Base-by-base conservation (phyloP, 2,329 filamentous ascomycete species). In the Pseudogymnoascus sp. region DNA sequence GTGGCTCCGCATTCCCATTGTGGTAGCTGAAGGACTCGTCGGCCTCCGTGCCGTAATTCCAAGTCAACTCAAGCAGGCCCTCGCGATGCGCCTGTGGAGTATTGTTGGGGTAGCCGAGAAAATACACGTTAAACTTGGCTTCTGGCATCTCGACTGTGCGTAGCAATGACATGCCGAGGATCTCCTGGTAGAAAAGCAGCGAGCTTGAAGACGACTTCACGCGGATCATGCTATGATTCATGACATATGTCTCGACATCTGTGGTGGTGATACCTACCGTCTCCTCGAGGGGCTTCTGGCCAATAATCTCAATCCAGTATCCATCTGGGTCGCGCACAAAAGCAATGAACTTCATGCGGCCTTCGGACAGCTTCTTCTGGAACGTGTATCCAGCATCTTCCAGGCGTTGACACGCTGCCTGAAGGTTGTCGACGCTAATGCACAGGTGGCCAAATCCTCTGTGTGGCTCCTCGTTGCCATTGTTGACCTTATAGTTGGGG, bases 201-300 rank as follows among this genome's bases (percentile, higher is more conserved):
- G 86, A 89, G 75, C 83, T 85, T 72, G 89, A 81, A 29, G 81
- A 80, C 68, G 89, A 85, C 79, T 96, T 97, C 77, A 97, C 89
- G 23, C 93, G 90, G 69, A 97, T 84, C 93, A 97, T 97, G 64
- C 89, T 91, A 78, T 93, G 90, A 77, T 93, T 91, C 81, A 87
- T 85, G 68, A 88, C 86, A 75, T 96, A 97, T 26, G 84, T 89
- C 21, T 76, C 75, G 0, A 85, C 77, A 68, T 96, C 88, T 0
- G 92, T 96, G 62, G 84, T 82, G 63, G 83, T 86, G 63, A 88
- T 77, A 59, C 81, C 78, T 72, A 90, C 89, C 1, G 88, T 90
- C 75, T 89, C 82, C 67, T 90, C 87, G 3, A 91, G 73, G 59
- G 69, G 77, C 71, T 88, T 88, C 74, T 88, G 87, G 10, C 87